Conservation (phyloP, 345 rosid species). For the Nephelium lappaceum region DNA sequence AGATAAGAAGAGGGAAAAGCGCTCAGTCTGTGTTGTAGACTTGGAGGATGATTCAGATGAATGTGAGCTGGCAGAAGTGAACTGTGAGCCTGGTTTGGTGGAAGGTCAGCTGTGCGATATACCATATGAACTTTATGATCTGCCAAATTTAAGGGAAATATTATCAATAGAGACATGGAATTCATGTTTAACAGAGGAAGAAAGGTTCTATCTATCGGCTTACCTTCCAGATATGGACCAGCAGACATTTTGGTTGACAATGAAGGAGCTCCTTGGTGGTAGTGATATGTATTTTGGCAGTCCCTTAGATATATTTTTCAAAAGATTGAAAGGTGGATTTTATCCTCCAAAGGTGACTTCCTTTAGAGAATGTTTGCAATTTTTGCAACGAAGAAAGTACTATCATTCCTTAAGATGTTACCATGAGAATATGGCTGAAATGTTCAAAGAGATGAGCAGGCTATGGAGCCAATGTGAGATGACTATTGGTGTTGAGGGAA, state of each 20-base stretch:
- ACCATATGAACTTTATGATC: slow-evolving; percentile 69
- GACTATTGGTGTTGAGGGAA: slow-evolving; percentile 33
- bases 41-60: slow-evolving; percentile 50
- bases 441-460: slow-evolving; percentile 48
- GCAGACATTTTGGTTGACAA: slow-evolving; percentile 47
- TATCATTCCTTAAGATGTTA: slow-evolving; percentile 54
- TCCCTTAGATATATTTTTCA: slow-evolving; percentile 57
- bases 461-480: slow-evolving; percentile 46
- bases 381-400: slow-evolving; percentile 44
- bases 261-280: slow-evolving; percentile 65
- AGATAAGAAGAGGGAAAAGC: slow-evolving; percentile 35
- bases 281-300: slow-evolving; percentile 57
- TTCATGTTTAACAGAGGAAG: slow-evolving; percentile 62
- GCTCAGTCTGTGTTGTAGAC: slow-evolving; percentile 30
- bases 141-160: slow-evolving; percentile 57
- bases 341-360: slow-evolving; percentile 53
- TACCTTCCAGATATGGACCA: slow-evolving; percentile 75
- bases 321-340: slow-evolving; percentile 60
- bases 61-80: slow-evolving; percentile 33
- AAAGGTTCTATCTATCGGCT: slow-evolving; percentile 54
- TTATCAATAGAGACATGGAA: slow-evolving; percentile 68
- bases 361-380: slow-evolving; percentile 44
- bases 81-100: slow-evolving; percentile 58
- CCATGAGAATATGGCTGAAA: slow-evolving; percentile 48
- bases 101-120: slow-evolving; percentile 56